Evolutionary conservation across 2,329 filamentous ascomycete genomes (phyloP), one percentile per base, ranked within the genome.

Genomic region (Tympanopsis confertula): DNA sequence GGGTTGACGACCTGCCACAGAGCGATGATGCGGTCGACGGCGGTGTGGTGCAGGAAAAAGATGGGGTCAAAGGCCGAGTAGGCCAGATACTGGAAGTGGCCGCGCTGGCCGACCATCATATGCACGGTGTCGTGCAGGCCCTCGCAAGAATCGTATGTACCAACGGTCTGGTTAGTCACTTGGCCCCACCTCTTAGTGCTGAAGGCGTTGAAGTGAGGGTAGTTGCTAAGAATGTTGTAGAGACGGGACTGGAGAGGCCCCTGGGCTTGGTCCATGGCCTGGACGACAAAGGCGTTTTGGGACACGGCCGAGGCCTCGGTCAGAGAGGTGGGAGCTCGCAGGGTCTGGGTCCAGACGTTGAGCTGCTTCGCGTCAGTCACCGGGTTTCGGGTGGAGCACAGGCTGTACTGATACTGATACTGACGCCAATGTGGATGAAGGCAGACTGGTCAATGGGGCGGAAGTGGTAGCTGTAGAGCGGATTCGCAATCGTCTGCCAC

Each of bases 41-140:
- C 87, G 44, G 67, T 63, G 48, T 89, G 85, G 49, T 89, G 83
- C 5, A 89, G 59, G 58, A 81, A 84, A 57, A 89, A 88, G 12
- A 85, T 61, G 0, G 85, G 85, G 50, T 93, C 86, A 51, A 86
- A 93, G 0, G 81, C 73, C 2, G 84, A 82, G 47, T 82, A 81
- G 14, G 77, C 74, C 20, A 78, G 74, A 54, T 74, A 82, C 30
- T 70, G 74, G 73, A 83, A 82, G 47, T 86, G 81, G 2, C 82
- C 80, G 24, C 68, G 66, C 59, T 58, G 64, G 20, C 71, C 82
- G 3, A 69, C 64, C 36, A 70, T 63, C 20, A 68, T 68, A 45
- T 82, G 78, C 28, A 82, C 64, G 10, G 68, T 65, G 49, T 82
- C 76, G 46, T 82, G 78, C 3, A 82, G 56, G 1, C 71, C 68